Percentiles rank a stretch among this genome's conserved stretches.
These are phyloP conservation scores for Emergomyces orientalis DNA, from an alignment of 2,329 filamentous ascomycete species.

Conservation along the genomic window DNA sequence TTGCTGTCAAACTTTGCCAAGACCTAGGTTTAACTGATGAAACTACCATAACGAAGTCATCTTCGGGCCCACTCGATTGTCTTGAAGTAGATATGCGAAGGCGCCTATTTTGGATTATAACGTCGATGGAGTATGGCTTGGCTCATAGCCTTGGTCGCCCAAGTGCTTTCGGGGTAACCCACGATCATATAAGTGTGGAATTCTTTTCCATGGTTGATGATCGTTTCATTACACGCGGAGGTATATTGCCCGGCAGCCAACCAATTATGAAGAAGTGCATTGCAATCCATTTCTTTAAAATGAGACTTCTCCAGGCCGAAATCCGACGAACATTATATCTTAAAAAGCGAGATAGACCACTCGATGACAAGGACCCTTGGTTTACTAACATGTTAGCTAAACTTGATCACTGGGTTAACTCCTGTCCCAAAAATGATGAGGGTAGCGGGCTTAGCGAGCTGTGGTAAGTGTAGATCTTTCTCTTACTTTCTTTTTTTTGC, in stretches of 20 bases:
- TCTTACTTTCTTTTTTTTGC: constrained; percentile 13
- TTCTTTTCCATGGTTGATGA: constrained; percentile 81
- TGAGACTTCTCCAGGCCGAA: constrained; percentile 79
- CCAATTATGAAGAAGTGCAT: constrained; percentile 75
- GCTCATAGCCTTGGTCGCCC: constrained; percentile 82
- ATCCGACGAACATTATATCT: constrained; percentile 80
- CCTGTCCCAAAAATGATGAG: constrained; percentile 61
- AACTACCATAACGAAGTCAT: constrained; percentile 64
- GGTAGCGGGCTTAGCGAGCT: constrained; percentile 64
- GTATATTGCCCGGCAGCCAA: constrained; percentile 60
- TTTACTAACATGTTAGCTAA: constrained; percentile 70
- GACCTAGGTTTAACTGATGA: constrained; percentile 82
- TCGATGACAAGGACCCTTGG: constrained; percentile 76
- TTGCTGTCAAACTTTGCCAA: constrained; percentile 79
- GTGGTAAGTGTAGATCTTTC: constrained; percentile 53
- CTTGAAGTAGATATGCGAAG: constrained; percentile 83
- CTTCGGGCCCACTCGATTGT: constrained; percentile 53
- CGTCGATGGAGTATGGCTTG: constrained; percentile 80
- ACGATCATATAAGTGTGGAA: constrained; percentile 73
- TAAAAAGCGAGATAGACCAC: constrained; percentile 66
- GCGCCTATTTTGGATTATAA: constrained; percentile 77
- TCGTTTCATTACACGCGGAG: constrained; percentile 66
- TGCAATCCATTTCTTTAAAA: constrained; percentile 86
- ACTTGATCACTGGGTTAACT: constrained; percentile 68
- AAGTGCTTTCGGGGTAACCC: constrained; percentile 69